A percentile compares a stretch with the other conserved stretches of the same genome.
Evolutionary conservation across 2,329 filamentous ascomycete genomes (phyloP).

Genomic region (Periconia sp.): DNA sequence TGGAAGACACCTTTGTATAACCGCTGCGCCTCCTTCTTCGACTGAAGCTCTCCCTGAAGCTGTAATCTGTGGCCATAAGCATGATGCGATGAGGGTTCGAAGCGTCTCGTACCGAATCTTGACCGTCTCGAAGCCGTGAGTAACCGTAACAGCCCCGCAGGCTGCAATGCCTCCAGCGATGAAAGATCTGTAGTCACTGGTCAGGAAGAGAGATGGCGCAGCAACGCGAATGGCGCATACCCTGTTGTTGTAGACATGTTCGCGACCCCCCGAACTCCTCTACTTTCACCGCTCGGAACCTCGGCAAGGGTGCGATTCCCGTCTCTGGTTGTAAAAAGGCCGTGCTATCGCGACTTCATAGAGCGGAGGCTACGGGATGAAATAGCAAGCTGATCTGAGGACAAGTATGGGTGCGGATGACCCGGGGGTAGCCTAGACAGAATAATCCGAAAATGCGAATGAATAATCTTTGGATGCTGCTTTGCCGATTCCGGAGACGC

Average conservation of each 20-base stretch:
- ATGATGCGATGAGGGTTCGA: neutral
- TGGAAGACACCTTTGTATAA: conserved; percentile 92
- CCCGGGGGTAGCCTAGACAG: no score
- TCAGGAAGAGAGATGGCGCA: neutral
- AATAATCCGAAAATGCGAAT: conserved; percentile 2
- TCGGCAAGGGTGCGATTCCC: conserved; percentile 7
- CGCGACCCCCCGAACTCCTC: conserved; percentile 1
- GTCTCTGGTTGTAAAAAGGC: no score
- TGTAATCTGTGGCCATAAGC: conserved; percentile 70
- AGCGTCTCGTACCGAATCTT: conserved; percentile 80
- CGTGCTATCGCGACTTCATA: neutral
- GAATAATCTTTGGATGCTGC: conserved; percentile 13
- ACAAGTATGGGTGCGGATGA: no score
- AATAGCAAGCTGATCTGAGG: no score
- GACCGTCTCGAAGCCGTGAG: conserved; percentile 97
- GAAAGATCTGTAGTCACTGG: conserved; percentile 76
- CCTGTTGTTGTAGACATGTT: conserved; percentile 57
- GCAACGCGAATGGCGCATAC: conserved; percentile 30
- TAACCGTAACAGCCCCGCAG: conserved; percentile 95
- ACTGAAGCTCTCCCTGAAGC: conserved; percentile 91
- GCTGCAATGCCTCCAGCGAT: conserved; percentile 95
- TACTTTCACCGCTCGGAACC: conserved; percentile 3
- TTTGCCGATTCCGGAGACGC: conserved; percentile 16
- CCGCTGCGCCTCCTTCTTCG: conserved; percentile 81
- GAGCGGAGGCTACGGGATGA: neutral